Evolutionary conservation across 2,329 filamentous ascomycete species (phyloP).

Genomic region (Fusarium camptoceras): DNA sequence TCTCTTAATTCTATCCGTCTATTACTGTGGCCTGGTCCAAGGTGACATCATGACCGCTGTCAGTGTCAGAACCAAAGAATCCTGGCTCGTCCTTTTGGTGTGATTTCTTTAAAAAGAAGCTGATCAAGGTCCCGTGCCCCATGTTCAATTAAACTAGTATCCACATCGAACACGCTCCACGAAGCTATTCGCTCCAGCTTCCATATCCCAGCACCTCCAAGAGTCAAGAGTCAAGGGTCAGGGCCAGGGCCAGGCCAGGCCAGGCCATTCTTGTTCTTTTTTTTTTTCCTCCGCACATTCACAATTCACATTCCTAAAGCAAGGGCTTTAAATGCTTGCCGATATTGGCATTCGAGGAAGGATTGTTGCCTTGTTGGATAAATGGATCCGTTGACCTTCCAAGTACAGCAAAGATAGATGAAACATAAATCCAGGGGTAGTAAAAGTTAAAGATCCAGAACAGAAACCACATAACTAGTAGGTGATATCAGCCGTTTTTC

Average conservation of each 20-base stretch:
- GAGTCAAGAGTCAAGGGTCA: not conserved
- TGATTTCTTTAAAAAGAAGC: conserved; percentile 26
- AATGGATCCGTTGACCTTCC: not conserved
- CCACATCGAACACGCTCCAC: conserved; percentile 39
- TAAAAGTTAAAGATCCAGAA: conserved; percentile 1
- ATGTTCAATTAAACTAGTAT: conserved; percentile 39
- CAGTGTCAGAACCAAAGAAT: not conserved
- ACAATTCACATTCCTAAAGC: conserved; percentile 3
- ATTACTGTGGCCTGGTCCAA: not conserved
- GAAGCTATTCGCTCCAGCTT: conserved; percentile 30
- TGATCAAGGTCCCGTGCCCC: conserved; percentile 22
- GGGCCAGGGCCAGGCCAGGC: not conserved
- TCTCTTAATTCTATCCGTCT: not conserved
- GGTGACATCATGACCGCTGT: conserved; percentile 33
- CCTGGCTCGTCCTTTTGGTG: not conserved
- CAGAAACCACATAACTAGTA: not conserved
- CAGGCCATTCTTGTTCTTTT: not conserved
- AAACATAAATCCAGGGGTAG: not conserved
- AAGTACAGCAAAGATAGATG: not conserved
- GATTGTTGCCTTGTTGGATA: conserved; percentile 9
- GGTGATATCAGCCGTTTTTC: conserved; percentile 4
- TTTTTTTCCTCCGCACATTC: conserved; percentile 10
- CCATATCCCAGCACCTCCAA: conserved; percentile 9
- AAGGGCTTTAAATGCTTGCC: conserved; percentile 21
- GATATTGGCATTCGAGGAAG: conserved; percentile 4